A percentile compares a stretch with the other conserved stretches of the same genome.
Conservation (phyloP, 2,329 filamentous ascomycete species). For the Pleomassaria siparia region DNA sequence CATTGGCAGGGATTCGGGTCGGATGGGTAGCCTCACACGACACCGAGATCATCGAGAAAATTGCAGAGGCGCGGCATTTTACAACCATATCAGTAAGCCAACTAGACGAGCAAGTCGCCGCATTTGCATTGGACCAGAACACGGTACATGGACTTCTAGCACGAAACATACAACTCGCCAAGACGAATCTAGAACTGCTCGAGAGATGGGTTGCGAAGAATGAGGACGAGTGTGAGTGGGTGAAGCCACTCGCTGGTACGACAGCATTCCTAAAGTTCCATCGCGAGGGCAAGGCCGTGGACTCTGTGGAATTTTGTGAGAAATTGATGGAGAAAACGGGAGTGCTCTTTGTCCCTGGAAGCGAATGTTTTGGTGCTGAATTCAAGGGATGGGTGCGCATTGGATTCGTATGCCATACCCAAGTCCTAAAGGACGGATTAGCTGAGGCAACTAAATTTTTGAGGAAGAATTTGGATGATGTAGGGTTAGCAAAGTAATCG, state of each 20-base stretch:
- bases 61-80: constrained; percentile 72
- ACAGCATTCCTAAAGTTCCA: constrained; percentile 75
- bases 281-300: constrained; percentile 62
- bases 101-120: constrained; percentile 76
- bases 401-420: constrained; percentile 73
- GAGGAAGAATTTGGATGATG: constrained; percentile 57
- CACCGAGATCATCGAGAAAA: constrained; percentile 60
- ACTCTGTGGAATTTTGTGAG: constrained; percentile 72
- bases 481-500: constrained; percentile 42
- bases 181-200: constrained; percentile 66
- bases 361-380: constrained; percentile 71
- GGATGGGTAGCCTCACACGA: constrained; percentile 79
- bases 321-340: constrained; percentile 68
- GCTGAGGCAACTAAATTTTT: constrained; percentile 57
- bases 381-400: constrained; percentile 74
- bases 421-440: constrained; percentile 67
- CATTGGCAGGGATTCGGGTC: constrained; percentile 76
- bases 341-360: constrained; percentile 74
- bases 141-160: constrained; percentile 65
- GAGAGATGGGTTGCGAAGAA: constrained; percentile 68
- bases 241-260: constrained; percentile 75
- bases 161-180: constrained; percentile 67
- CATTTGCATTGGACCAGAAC: constrained; percentile 67
- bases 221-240: constrained; percentile 66
- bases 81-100: constrained; percentile 85